Evolutionary conservation across 805 yeast genomes (phyloP).

Genomic region (Kuraishia hungarica): DNA sequence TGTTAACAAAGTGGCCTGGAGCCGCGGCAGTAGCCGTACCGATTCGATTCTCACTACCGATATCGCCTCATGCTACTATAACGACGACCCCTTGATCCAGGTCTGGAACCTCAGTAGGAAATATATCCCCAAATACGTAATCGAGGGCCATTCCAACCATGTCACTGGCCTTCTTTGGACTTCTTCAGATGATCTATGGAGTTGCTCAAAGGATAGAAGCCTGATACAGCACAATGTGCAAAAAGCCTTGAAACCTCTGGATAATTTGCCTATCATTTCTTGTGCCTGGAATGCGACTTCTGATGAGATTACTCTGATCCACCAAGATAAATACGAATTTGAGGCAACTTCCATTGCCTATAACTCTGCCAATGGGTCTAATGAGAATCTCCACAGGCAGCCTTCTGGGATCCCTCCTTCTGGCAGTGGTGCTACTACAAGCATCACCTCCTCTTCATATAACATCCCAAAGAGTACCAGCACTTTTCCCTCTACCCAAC

Average conservation of each 20-base stretch:
- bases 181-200: slow-evolving; percentile 34
- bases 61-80: slow-evolving; percentile 65
- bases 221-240: slow-evolving; percentile 40
- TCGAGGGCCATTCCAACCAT: slow-evolving; percentile 39
- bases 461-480: neutral
- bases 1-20: slow-evolving; percentile 70
- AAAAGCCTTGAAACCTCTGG: slow-evolving; percentile 32
- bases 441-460: neutral
- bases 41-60: slow-evolving; percentile 40
- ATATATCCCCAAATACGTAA: slow-evolving; percentile 54
- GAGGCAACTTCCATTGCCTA: slow-evolving; percentile 10
- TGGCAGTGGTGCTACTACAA: neutral
- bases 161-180: slow-evolving; percentile 54
- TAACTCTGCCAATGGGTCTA: neutral
- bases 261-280: slow-evolving; percentile 42
- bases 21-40: slow-evolving; percentile 28
- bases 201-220: slow-evolving; percentile 41
- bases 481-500: neutral
- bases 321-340: slow-evolving; percentile 38
- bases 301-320: slow-evolving; percentile 41
- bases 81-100: slow-evolving; percentile 63
- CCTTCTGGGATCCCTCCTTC: neutral
- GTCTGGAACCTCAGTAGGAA: slow-evolving; percentile 66
- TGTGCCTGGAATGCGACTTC: slow-evolving; percentile 45
- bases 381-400: neutral